Evolutionary conservation across 2,329 filamentous ascomycete species (phyloP).

Genomic region (Fusarium nodosum): DNA sequence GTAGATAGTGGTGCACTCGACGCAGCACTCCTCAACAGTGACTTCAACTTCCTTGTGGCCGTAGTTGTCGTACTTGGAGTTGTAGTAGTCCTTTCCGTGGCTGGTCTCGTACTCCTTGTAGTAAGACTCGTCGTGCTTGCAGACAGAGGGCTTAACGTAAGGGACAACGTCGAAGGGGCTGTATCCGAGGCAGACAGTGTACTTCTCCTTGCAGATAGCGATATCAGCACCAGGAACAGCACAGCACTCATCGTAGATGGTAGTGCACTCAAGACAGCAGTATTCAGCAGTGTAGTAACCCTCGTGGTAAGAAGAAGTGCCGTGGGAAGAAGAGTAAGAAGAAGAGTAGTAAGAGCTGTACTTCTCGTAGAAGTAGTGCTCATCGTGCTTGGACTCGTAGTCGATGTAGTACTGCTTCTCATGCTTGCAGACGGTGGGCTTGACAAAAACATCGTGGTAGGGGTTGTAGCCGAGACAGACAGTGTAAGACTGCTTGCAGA

Average conservation of each 20-base stretch:
- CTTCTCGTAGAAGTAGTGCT: conserved; percentile 22
- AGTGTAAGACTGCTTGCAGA: conserved; percentile 30
- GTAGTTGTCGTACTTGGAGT: conserved; percentile 18
- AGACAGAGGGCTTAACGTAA: conserved; percentile 22
- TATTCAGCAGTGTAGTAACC: conserved; percentile 38
- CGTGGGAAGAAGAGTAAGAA: conserved; percentile 1
- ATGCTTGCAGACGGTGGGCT: conserved; percentile 35
- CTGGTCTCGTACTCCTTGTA: conserved; percentile 25
- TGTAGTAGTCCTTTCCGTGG: conserved; percentile 23
- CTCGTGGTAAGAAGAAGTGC: conserved; percentile 14
- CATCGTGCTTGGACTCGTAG: conserved; percentile 28
- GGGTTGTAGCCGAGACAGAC: conserved; percentile 37
- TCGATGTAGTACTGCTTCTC: conserved; percentile 32
- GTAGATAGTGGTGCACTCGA: conserved; percentile 34
- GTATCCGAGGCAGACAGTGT: conserved; percentile 37
- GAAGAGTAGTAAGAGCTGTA: conserved; percentile 18
- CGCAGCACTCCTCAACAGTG: conserved; percentile 30
- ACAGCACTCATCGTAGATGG: conserved; percentile 36
- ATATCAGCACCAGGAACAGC: conserved; percentile 17
- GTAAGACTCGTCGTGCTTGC: conserved; percentile 38
- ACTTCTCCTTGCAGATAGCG: conserved; percentile 23
- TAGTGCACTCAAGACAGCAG: conserved; percentile 36
- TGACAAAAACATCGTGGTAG: background rate
- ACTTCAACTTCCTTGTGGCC: background rate
- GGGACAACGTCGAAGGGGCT: conserved; percentile 23